A percentile compares a stretch with the other conserved stretches of the same genome.
Evolutionary conservation across 768 basidiomycete genomes (phyloP).

Genomic region (Termitomyces sp.): DNA sequence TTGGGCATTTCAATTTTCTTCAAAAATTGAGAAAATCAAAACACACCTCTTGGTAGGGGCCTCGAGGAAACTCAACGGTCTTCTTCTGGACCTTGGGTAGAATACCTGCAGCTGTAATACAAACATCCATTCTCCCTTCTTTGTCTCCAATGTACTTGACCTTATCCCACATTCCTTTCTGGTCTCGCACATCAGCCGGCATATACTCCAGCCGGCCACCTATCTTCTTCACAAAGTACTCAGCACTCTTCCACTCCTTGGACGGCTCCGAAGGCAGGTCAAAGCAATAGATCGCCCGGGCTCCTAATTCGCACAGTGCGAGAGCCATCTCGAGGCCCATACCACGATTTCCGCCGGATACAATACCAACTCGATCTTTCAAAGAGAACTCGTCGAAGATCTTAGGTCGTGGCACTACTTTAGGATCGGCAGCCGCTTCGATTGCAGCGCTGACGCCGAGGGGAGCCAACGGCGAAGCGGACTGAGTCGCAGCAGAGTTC

Average conservation of each 20-base stretch:
- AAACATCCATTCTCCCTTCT: constrained; percentile 28
- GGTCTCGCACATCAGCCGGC: constrained; percentile 57
- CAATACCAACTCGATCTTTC: background rate
- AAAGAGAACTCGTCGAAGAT: constrained; percentile 19
- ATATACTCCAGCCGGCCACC: constrained; percentile 50
- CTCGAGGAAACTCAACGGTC: constrained; percentile 56
- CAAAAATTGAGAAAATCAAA: background rate
- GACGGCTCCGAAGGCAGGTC: constrained; percentile 53
- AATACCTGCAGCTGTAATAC: constrained; percentile 73
- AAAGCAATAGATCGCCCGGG: constrained; percentile 60
- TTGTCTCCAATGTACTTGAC: constrained; percentile 51
- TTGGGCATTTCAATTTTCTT: constrained; percentile 13
- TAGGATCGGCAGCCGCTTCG: constrained; percentile 28
- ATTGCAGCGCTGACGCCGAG: constrained; percentile 59
- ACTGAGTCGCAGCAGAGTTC: constrained; percentile 21
- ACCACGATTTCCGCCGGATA: background rate
- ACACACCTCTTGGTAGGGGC: constrained; percentile 50
- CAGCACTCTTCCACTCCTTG: constrained; percentile 47
- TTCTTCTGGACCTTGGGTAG: constrained; percentile 40
- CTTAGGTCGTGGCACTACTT: constrained; percentile 33
- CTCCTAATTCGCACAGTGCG: constrained; percentile 62
- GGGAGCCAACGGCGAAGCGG: constrained; percentile 53
- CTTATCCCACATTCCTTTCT: constrained; percentile 49
- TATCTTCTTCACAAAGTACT: constrained; percentile 42
- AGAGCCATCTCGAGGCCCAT: background rate